Conservation (phyloP, 2,329 filamentous ascomycete species). For the Drechslera avenae region DNA sequence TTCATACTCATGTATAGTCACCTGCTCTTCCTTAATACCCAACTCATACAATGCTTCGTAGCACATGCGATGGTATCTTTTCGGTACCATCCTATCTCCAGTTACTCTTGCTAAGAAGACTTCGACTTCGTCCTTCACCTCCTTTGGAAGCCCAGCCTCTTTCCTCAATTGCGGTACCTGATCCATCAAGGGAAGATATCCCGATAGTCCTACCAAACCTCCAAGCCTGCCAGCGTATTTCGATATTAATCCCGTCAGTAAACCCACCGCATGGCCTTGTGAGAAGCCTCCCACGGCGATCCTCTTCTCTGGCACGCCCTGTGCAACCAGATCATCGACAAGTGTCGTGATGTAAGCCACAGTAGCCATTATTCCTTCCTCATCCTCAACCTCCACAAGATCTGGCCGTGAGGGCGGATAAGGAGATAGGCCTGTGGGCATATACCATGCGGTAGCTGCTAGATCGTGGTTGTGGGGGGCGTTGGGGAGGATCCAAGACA, state of each 20-base stretch:
- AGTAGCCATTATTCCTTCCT: constrained; percentile 50
- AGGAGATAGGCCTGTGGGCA: constrained; percentile 49
- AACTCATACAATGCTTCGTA: constrained; percentile 49
- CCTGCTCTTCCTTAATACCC: constrained; percentile 46
- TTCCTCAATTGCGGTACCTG: constrained; percentile 48
- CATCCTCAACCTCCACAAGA: constrained; percentile 54
- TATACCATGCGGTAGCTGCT: constrained; percentile 55
- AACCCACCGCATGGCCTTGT: constrained; percentile 54
- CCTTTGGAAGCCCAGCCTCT: constrained; percentile 41
- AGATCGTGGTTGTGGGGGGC: constrained; percentile 55
- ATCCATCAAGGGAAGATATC: constrained; percentile 54
- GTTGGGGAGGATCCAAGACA: constrained; percentile 59
- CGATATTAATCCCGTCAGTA: constrained; percentile 52
- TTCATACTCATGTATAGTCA: constrained; percentile 55
- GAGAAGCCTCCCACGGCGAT: constrained; percentile 57
- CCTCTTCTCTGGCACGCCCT: constrained; percentile 50
- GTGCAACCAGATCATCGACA: constrained; percentile 50
- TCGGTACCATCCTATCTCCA: constrained; percentile 56
- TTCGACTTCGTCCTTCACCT: constrained; percentile 44
- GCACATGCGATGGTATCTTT: constrained; percentile 50
- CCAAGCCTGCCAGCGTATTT: constrained; percentile 50
- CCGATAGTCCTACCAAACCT: constrained; percentile 53
- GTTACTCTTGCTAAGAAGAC: constrained; percentile 56
- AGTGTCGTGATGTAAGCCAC: constrained; percentile 50
- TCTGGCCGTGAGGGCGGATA: constrained; percentile 50